phyloP scores from a whole-genome alignment of 805 yeast genomes.

The Yarrowia osloensis region DNA sequence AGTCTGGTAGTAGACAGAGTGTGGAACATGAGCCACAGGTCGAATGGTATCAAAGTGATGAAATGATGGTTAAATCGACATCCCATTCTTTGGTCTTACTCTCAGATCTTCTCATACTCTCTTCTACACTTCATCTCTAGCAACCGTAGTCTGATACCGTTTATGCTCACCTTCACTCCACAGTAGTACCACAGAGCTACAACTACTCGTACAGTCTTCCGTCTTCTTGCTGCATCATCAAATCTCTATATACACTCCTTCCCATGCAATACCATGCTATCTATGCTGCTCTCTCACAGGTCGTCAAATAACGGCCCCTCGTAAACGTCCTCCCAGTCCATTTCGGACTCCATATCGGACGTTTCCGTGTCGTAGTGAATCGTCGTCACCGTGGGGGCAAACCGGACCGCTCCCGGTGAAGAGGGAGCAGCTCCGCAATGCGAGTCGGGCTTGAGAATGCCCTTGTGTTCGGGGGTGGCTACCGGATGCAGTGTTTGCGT shows the following conservation, averaged over 20 bases:
- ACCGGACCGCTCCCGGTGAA: constrained; percentile 3
- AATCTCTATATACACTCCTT: background rate
- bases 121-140: too few species aligned
- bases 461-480: background rate
- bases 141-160: too few species aligned
- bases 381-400: background rate
- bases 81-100: too few species aligned
- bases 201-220: too few species aligned
- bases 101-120: too few species aligned
- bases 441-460: background rate
- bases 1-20: too few species aligned
- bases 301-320: constrained; percentile 11
- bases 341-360: constrained; percentile 5
- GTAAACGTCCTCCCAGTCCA: constrained; percentile 13
- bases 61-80: too few species aligned
- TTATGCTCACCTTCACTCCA: too few species aligned
- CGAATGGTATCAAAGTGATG: too few species aligned
- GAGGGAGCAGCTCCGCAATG: background rate
- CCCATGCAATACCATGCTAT: background rate
- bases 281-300: background rate
- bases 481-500: background rate
- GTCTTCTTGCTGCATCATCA: too few species aligned
- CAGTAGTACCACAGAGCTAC: too few species aligned
- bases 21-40: too few species aligned
- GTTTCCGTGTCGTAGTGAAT: constrained; percentile 6